Evolutionary conservation across 1,284 basidiomycete genomes (phyloP).

Genomic region (Gymnopus androsaceus): DNA sequence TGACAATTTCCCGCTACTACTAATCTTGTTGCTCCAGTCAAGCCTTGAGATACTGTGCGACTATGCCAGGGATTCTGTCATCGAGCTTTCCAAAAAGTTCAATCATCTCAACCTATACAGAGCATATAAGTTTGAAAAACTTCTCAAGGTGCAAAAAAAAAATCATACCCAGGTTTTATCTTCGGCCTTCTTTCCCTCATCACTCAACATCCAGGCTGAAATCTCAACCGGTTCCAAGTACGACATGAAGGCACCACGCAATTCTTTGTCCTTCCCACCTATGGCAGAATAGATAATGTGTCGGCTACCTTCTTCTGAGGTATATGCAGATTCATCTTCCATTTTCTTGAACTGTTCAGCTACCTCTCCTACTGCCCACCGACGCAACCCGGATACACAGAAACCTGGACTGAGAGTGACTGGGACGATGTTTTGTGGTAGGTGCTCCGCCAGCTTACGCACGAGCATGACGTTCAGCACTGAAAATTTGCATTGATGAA

Average conservation of each 20-base stretch:
- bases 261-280: slow-evolving; percentile 22
- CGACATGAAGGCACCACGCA: slow-evolving; percentile 22
- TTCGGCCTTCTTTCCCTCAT: slow-evolving; percentile 41
- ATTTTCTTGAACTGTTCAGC: slow-evolving; percentile 22
- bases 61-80: slow-evolving; percentile 15
- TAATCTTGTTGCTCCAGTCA: no score
- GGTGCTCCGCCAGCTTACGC: slow-evolving; percentile 39
- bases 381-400: slow-evolving; percentile 45
- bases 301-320: slow-evolving; percentile 44
- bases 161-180: slow-evolving; percentile 42
- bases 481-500: slow-evolving; percentile 22
- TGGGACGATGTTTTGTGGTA: slow-evolving; percentile 37
- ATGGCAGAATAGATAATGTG: slow-evolving; percentile 44
- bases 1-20: background rate
- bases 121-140: no score
- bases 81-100: slow-evolving; percentile 30
- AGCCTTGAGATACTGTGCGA: slow-evolving; percentile 6
- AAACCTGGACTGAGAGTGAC: slow-evolving; percentile 47
- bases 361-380: slow-evolving; percentile 23
- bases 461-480: slow-evolving; percentile 47
- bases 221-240: slow-evolving; percentile 17
- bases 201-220: slow-evolving; percentile 27
- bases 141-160: background rate
- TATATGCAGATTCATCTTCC: slow-evolving; percentile 30
- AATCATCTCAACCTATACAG: slow-evolving; percentile 28